A percentile compares a stretch with the other conserved stretches of the same genome.
These are phyloP conservation scores for Cyamopsis tetragonoloba DNA, from an alignment of 306 rosid species.

Conservation along the genomic window DNA sequence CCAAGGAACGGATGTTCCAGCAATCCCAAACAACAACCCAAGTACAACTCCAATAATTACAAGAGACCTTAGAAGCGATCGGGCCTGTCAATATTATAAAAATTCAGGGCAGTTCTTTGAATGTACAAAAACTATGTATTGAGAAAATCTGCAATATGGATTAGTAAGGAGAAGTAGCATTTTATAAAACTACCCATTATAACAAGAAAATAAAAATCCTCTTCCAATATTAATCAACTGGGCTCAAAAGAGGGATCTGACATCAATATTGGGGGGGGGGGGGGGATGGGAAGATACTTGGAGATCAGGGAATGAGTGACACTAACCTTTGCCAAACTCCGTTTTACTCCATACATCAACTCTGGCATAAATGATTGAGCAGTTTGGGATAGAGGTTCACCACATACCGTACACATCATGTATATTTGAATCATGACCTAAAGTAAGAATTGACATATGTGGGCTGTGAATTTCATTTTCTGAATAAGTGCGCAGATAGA, in stretches of 20 bases:
- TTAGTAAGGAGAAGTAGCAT: background rate
- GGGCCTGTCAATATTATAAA: constrained; percentile 52
- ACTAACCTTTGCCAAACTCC: constrained; percentile 69
- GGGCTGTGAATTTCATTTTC: constrained; percentile 9
- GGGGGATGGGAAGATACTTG: too few relatives aligned
- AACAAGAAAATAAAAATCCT: background rate
- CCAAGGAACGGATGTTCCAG: constrained; percentile 80
- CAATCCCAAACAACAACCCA: constrained; percentile 60
- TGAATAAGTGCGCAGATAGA: too few relatives aligned
- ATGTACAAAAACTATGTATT: background rate
- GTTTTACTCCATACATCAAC: constrained; percentile 59
- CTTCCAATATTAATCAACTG: too few relatives aligned
- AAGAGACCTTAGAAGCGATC: constrained; percentile 74
- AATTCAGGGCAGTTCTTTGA: too few relatives aligned
- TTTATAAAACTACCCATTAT: background rate
- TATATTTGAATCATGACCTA: constrained; percentile 91
- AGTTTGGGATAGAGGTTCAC: constrained; percentile 96
- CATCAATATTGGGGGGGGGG: background rate
- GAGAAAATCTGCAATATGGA: background rate
- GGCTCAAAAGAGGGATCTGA: too few relatives aligned
- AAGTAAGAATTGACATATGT: constrained; percentile 25
- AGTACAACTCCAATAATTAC: constrained; percentile 59
- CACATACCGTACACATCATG: constrained; percentile 82
- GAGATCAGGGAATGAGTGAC: constrained; percentile 23
- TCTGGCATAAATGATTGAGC: constrained; percentile 97